phyloP scores from a whole-genome alignment of 2,329 filamentous ascomycete genomes.

The Fonsecaea multimorphosa region DNA sequence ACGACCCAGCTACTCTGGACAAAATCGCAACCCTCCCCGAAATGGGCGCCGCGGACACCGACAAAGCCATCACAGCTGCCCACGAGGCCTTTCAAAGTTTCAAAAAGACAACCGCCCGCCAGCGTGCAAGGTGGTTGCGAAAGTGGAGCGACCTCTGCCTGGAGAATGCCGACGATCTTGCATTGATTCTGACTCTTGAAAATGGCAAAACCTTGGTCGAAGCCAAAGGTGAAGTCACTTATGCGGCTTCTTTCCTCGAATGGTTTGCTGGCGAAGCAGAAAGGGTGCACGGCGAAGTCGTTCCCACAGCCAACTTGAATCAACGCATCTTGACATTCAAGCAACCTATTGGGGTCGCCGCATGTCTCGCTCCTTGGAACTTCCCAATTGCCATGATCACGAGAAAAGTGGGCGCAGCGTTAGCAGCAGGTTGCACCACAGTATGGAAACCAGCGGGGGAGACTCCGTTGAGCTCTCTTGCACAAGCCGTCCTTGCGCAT shows the following conservation, averaged over 20 bases:
- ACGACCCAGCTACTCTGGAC: conserved; percentile 79
- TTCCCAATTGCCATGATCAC: conserved; percentile 78
- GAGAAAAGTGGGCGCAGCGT: conserved; percentile 45
- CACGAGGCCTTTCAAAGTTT: conserved; percentile 70
- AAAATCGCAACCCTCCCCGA: conserved; percentile 82
- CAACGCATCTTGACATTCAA: conserved; percentile 80
- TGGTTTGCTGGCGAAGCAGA: conserved; percentile 62
- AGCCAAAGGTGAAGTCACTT: conserved; percentile 56
- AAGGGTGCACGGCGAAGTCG: conserved; percentile 58
- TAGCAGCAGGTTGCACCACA: conserved; percentile 49
- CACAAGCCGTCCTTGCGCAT: conserved; percentile 44
- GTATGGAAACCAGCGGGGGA: conserved; percentile 48
- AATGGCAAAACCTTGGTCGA: conserved; percentile 65
- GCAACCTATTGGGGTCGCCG: conserved; percentile 83
- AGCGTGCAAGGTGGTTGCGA: conserved; percentile 67
- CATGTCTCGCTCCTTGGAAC: conserved; percentile 87
- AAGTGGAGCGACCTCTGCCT: conserved; percentile 72
- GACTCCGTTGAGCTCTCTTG: conserved; percentile 46
- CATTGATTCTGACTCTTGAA: conserved; percentile 63
- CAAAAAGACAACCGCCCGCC: conserved; percentile 65
- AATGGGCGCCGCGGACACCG: conserved; percentile 76
- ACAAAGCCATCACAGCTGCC: conserved; percentile 81
- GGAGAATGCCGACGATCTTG: conserved; percentile 66
- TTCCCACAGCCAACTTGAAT: conserved; percentile 67
- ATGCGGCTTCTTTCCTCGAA: conserved; percentile 57